These are phyloP conservation scores for Phytophthora tentaculata DNA, from an alignment of 352 stramenopile species.

Conservation along the genomic window DNA sequence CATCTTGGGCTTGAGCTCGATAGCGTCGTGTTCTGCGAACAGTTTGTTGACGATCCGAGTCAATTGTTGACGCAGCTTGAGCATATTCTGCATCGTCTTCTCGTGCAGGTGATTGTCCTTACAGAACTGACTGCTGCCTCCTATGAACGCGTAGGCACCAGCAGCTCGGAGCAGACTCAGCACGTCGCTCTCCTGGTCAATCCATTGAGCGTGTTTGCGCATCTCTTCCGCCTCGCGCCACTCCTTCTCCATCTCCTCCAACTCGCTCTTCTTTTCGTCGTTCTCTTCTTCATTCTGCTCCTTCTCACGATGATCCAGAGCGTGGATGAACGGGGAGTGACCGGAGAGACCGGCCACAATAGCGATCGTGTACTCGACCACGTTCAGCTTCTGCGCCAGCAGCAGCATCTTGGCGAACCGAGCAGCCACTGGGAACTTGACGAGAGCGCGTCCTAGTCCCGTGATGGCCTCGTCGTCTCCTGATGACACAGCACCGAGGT, in stretches of 20 bases:
- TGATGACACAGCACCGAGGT: slow-evolving; percentile 70
- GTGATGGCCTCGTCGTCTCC: slow-evolving; percentile 78
- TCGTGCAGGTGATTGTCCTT: slow-evolving; percentile 81
- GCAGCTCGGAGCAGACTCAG: slow-evolving; percentile 78
- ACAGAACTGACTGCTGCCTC: slow-evolving; percentile 70
- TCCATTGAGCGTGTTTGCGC: slow-evolving; percentile 77
- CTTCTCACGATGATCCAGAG: slow-evolving; percentile 50
- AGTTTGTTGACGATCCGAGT: slow-evolving; percentile 84
- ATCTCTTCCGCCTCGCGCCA: slow-evolving; percentile 77
- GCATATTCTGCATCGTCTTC: slow-evolving; percentile 90
- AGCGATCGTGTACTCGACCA: slow-evolving; percentile 85
- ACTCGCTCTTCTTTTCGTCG: slow-evolving; percentile 37
- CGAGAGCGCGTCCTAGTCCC: slow-evolving; percentile 76
- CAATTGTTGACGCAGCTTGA: slow-evolving; percentile 85
- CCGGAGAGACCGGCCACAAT: slow-evolving; percentile 80
- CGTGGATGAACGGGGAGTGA: slow-evolving; percentile 77
- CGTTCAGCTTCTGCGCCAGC: slow-evolving; percentile 67
- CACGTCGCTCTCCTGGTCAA: slow-evolving; percentile 84
- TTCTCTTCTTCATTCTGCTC: slow-evolving; percentile 47
- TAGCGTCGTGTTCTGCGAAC: slow-evolving; percentile 51
- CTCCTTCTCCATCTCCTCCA: slow-evolving; percentile 80
- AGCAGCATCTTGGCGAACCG: slow-evolving; percentile 93
- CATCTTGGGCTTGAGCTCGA: slow-evolving; percentile 67
- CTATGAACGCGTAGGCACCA: slow-evolving; percentile 78
- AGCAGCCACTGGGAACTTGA: slow-evolving; percentile 87